Base-by-base conservation (phyloP, 495 filamentous ascomycete species). In the Annulohypoxylon nitens region DNA sequence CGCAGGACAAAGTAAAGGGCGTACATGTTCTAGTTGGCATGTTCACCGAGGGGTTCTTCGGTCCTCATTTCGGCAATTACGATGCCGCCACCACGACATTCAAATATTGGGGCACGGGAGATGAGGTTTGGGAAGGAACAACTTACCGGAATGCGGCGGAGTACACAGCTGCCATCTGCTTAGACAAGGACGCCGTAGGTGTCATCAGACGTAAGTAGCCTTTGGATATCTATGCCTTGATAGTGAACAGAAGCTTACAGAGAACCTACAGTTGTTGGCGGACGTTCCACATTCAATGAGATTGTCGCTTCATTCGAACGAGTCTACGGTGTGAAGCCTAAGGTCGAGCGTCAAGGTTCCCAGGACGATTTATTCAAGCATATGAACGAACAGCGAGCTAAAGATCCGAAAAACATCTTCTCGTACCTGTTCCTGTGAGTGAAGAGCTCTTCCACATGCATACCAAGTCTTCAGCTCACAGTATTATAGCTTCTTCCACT, bases 61-160 rank as follows among this genome's bases (percentile, higher is more conserved):
- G 51, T 12, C 63, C 69, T 0, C 69, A 59, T n/a, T 74, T 77
- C 25, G 64, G 70, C 6, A 61, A 75, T 18, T 78, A 61, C 30
- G 70, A 82, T 51, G 43, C 60, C 6, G 66, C 66, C 5, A 66
- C 70, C 8, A 50, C 65, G 11, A 72, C 55, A 14, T 70, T 83
- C 57, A 70, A 61, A 30, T 81, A 76, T 62, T 82, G 73, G 71
- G 81, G 81, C 11, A 77, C 73, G 4, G 81, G 81, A 4, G 70
- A 80, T 48, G 81, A 83, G 70, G 43, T 74, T 18, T 78, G 70
- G 72, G 82, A 83, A 55, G 68, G 55, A 0, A 82, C 80, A 1
- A 80, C 71, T 0, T 82, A 82, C 64, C 67, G 60, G 14, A 77
- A 80, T 59, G 75, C 80, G 8, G 82, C 82, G 1, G 65, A 80